Conservation (phyloP, 208 protist genomes). For the Kentomonas sorsogonicus region DNA sequence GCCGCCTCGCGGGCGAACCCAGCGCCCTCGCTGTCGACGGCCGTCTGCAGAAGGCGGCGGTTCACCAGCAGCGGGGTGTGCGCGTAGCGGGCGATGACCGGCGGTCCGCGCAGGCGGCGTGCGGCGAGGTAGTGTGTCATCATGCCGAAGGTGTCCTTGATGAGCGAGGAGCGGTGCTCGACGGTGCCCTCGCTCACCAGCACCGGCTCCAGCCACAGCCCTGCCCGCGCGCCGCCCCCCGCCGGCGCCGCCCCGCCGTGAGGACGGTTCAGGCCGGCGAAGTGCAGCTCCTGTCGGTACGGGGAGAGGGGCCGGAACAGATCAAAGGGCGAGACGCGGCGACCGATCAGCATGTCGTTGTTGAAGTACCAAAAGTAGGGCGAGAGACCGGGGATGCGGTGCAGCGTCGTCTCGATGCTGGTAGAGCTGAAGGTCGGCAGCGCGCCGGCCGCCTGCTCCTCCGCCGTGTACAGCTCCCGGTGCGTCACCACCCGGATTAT, state of each 20-base stretch:
- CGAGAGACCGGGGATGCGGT: constrained; percentile 34
- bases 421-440: constrained; percentile 39
- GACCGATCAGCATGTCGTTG: constrained; percentile 46
- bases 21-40: constrained; percentile 15
- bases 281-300: constrained; percentile 14
- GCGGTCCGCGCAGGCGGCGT: constrained; percentile 15
- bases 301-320: constrained; percentile 38
- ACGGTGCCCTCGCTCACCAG: too few relatives aligned
- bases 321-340: constrained; percentile 33
- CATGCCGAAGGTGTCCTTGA: constrained; percentile 11
- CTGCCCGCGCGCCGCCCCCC: neutral
- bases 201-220: neutral
- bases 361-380: constrained; percentile 45
- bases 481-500: constrained; percentile 5
- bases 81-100: constrained; percentile 18
- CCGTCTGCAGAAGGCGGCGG: constrained; percentile 6
- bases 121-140: constrained; percentile 14
- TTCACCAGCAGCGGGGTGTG: constrained; percentile 26
- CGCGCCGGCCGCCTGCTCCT: constrained; percentile 4
- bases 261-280: too few relatives aligned
- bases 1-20: constrained; percentile 11
- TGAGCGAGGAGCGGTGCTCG: too few relatives aligned
- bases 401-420: constrained; percentile 29
- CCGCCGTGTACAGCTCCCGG: constrained; percentile 6
- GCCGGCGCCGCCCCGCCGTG: neutral